Percentiles rank a stretch among this genome's conserved stretches.
Conservation (phyloP, 176 grass and related monocot genomes). For the Carex myosuroides region DNA sequence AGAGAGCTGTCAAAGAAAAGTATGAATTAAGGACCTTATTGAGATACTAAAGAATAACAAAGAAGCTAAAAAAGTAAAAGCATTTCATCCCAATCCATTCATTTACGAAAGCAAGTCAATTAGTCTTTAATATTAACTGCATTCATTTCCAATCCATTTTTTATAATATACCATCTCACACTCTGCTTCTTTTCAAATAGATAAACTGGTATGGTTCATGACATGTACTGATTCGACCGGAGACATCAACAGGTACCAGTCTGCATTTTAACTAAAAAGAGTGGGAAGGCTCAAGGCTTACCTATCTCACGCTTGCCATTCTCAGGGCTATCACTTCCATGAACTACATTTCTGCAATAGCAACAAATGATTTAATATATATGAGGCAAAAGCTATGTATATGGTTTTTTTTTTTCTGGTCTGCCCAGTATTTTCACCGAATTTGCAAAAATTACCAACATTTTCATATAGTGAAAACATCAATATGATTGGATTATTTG, state of each 20-base stretch:
- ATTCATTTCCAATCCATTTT: neutral
- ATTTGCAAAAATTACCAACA: neutral
- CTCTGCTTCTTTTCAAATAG: neutral
- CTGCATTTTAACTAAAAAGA: neutral
- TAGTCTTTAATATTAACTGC: neutral
- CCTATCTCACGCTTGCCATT: constrained; percentile 79
- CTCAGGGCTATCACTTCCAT: constrained; percentile 95
- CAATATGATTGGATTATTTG: neutral
- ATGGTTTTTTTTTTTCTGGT: neutral
- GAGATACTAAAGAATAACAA: neutral
- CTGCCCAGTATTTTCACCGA: neutral
- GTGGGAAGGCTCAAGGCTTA: constrained; percentile 19
- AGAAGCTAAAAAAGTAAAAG: neutral
- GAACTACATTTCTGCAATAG: constrained; percentile 80
- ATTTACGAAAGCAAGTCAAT: neutral
- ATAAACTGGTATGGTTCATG: constrained; percentile 16
- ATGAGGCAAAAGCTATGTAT: neutral
- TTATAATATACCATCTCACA: neutral
- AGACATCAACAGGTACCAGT: neutral
- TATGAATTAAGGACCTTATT: neutral
- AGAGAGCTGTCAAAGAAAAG: constrained; percentile 47
- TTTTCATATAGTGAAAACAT: neutral
- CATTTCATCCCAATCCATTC: neutral
- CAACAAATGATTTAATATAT: neutral
- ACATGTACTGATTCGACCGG: neutral